Evolutionary conservation across 352 stramenopile species (phyloP), one percentile per base, ranked within the genome.

Genomic region (Phytophthora ohioensis): DNA sequence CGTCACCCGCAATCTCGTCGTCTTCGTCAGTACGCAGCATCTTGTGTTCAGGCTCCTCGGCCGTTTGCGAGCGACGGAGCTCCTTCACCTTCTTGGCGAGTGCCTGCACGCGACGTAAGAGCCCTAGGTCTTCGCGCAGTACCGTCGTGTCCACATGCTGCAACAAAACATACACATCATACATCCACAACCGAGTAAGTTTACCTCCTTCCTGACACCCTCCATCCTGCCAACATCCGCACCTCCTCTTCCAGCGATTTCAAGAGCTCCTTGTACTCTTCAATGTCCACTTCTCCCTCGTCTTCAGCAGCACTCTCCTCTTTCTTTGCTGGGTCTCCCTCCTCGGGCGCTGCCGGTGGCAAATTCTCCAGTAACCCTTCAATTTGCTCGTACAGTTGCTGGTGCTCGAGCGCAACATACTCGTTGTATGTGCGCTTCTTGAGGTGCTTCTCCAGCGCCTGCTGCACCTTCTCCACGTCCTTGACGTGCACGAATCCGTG

Each of bases 321-420:
- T 30, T 64, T 43, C 27, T 67, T 52, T 6, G 39, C 4, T 11
- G 21, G 21, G 30, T 41, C 47, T 21, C 35, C 15, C 17, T 53
- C 35, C 32, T 59, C 41, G 5, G 38, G 46, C 3, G 48, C 21
- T 30, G 77, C 69, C 17, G 72, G 73, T 27, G 75, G 71, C 27
- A 82, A 67, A 62, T 86, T 87, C 34, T 87, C 77, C 46, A 90
- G 38, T 9, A 92, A 60, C 11, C 77, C 79, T 74, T 87, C 81
- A 48, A 93, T 79, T 43, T 93, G 80, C 49, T 91, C 85, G 54
- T 78, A 91, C 36, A 93, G 51, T 46, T 90, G 85, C 72, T 93
- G 81, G 60, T 91, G 81, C 56, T 94, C 81, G 0, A 94, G 69
- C 27, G 76, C 71, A 31, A 89, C 67, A 53, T 87, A 87, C 62